phyloP scores from a whole-genome alignment of 371 early-diverging fungal genomes.

The Saksenaea vasiformis region DNA sequence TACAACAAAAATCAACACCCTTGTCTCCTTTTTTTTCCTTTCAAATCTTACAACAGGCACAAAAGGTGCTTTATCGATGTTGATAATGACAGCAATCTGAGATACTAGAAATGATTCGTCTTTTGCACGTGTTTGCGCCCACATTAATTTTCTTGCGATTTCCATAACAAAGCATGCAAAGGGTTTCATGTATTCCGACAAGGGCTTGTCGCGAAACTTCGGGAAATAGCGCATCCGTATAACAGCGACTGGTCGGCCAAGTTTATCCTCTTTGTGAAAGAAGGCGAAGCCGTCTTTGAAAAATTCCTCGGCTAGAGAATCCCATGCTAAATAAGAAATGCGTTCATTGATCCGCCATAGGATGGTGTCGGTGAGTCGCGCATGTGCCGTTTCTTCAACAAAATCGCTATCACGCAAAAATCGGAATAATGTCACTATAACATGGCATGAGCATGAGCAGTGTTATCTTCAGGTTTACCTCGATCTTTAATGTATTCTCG shows the following conservation, averaged over 20 bases:
- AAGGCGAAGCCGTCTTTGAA: slow-evolving; percentile 39
- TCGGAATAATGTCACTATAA: slow-evolving; percentile 32
- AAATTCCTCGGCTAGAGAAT: slow-evolving; percentile 33
- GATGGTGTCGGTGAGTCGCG: slow-evolving; percentile 39
- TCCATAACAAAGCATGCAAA: slow-evolving; percentile 51
- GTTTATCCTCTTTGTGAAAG: slow-evolving; percentile 43
- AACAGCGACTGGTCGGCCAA: slow-evolving; percentile 45
- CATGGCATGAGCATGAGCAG: background rate
- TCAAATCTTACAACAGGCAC: slow-evolving; percentile 34
- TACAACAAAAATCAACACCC: slow-evolving; percentile 8
- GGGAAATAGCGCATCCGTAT: slow-evolving; percentile 49
- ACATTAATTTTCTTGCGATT: slow-evolving; percentile 37
- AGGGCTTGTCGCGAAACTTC: slow-evolving; percentile 30
- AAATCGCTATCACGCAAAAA: slow-evolving; percentile 18
- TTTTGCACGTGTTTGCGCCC: slow-evolving; percentile 23
- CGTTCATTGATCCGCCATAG: slow-evolving; percentile 39
- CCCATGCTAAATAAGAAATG: slow-evolving; percentile 26
- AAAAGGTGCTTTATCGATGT: slow-evolving; percentile 43
- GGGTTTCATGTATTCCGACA: slow-evolving; percentile 33
- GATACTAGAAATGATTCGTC: slow-evolving; percentile 25
- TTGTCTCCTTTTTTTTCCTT: background rate
- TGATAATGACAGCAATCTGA: slow-evolving; percentile 37
- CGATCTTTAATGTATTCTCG: slow-evolving; percentile 28
- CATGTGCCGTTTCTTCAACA: slow-evolving; percentile 14
- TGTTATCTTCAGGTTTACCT: slow-evolving; percentile 17